Conservation (phyloP, 1,284 basidiomycete genomes). For the Ustilago trichophora region DNA sequence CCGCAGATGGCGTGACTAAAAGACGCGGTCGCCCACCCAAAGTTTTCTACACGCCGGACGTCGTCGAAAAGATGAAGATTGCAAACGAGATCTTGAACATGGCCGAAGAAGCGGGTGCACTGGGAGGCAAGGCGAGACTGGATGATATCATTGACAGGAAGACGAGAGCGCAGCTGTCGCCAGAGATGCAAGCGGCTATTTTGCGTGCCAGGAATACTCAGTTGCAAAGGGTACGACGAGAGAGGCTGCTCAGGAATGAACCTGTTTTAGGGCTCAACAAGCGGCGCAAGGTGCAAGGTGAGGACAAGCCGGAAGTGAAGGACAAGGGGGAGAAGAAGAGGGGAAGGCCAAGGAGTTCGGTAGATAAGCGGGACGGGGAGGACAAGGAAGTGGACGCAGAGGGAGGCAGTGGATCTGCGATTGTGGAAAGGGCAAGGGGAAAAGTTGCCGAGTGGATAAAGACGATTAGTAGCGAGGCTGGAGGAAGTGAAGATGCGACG, state of each 20-base stretch:
- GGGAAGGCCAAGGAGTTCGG: too few species aligned
- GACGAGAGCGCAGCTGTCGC: slow-evolving; percentile 1
- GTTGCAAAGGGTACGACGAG: slow-evolving; percentile 10
- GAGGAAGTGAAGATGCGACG: neutral
- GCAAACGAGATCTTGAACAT: slow-evolving; percentile 19
- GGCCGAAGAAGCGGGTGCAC: neutral
- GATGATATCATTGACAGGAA: slow-evolving; percentile 12
- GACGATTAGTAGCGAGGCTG: slow-evolving; percentile 21
- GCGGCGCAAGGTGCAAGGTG: too few species aligned
- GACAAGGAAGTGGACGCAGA: neutral
- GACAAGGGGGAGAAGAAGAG: neutral
- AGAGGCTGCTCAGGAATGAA: too few species aligned
- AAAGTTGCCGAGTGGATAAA: slow-evolving; percentile 40
- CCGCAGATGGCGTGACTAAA: too few species aligned
- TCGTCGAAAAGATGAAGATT: slow-evolving; percentile 16
- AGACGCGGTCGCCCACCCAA: slow-evolving; percentile 21
- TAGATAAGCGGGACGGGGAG: neutral
- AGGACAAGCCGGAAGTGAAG: neutral
- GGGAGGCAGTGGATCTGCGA: slow-evolving; percentile 12
- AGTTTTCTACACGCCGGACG: slow-evolving; percentile 8
- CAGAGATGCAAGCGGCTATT: slow-evolving; percentile 15
- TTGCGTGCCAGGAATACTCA: slow-evolving; percentile 15
- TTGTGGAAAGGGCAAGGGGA: slow-evolving; percentile 15
- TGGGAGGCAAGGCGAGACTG: neutral
- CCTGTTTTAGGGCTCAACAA: too few species aligned